Evolutionary conservation across 108 stramenopile genomes (phyloP), one percentile per base, ranked within the genome.

Genomic region (Epithemia pelagica): DNA sequence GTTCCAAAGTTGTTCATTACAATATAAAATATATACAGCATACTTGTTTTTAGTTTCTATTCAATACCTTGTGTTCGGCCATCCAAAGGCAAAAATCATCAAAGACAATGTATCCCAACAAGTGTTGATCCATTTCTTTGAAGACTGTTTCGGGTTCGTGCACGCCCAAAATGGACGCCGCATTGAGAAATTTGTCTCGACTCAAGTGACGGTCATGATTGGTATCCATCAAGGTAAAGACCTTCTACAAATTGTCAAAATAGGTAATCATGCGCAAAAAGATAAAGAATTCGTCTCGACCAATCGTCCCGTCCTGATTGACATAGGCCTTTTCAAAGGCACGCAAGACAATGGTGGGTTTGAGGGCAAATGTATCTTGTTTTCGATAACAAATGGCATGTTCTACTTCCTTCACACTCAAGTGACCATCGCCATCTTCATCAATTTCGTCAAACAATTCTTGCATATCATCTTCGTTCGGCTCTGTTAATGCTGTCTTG

Each of bases 331-430:
- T 32, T 32, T 73, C 28, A 59, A 52, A 73, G 33, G 72, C 72
- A 24, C 72, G 66, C 72, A 73, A 59, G 10, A 46, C 37, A 62
- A 73, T 59, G 33, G 67, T 65, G 22, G 72, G 72, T 30, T 73
- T 73, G 28, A 59, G 19, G n/a, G 59, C 59, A 24, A 73, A 30
- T 19, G 30, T 57, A 23, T 68, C 53, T 15, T 46, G 5, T 5
- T 46, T 46, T 5, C 37, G 37, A 46, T 46, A 15, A 46, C 37
- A 46, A 46, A 46, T 46, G 37, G 37, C 37, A 46, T 46, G 15
- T 29, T 73, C 72, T 5, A 67, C 30, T 63, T 73, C 72, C 18
- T 65, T 65, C 18, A 67, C 66, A 27, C 51, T 54, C 32, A 73
- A 33, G 1, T 29, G 30, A 1, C 72, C 72, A 61, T 54, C 30